Base-by-base conservation (phyloP, 2,329 filamentous ascomycete genomes). In the Fonsecaea monophora region DNA sequence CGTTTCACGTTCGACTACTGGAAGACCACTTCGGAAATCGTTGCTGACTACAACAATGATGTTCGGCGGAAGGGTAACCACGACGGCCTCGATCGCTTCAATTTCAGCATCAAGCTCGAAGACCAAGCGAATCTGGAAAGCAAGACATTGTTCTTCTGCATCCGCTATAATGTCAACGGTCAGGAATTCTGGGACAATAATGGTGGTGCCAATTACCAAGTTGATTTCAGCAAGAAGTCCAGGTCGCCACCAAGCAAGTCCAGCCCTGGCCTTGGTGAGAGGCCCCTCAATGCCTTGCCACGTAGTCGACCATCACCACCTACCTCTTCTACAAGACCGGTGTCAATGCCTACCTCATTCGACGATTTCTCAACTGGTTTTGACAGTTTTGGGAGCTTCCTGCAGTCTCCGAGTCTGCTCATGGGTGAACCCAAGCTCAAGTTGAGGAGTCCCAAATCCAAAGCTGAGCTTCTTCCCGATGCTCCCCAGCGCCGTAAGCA, bases 151-250 rank as follows among this genome's bases (percentile, higher is more conserved):
- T 92, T 94, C 79, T 89, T 98, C 75, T 98, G 95, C 79, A 86
- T 97, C 59, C 90, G 92, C 60, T 99, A 98, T 79, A 87, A 82
- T 45, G 92, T 96, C 66, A 89, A 89, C 69, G 92, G 92, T 18
- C 85, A 90, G 69, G 94, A 98, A 74, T 92, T 88, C 78, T 99
- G 95, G 95, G 95, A 99, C 80, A 99, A 94, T 84, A 99, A 99
- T 78, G 83, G 84, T 73, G 82, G 84, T 35, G 86, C 88, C 79
- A 98, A 99, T 81, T 99, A 95, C 81, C 94, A 97, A 78, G 87
- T 98, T 62, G 93, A 97, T 78, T 99, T 99, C 81, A 84, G 85
- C 71, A 96, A 94, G 84, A 93, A 92, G 81, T 79, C 86, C 72
- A 85, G 91, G 68, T 82, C 86, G 18, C 87, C 81, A 68, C 77